Conservation (phyloP, 441 rosid genomes). For the Hura crepitans region DNA sequence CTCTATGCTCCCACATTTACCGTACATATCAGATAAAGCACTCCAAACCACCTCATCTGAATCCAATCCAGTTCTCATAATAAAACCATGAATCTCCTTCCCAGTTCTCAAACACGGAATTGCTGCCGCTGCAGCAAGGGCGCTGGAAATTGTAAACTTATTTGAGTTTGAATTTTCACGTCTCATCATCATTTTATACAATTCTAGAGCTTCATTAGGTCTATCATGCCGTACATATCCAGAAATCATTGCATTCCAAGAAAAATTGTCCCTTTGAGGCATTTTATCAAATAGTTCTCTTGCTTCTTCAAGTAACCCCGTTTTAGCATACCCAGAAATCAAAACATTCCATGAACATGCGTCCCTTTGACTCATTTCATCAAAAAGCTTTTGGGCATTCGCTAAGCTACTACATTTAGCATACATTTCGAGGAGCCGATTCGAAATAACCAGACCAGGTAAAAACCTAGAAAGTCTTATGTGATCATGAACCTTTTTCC, state of each 20-base stretch:
- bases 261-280: conserved; percentile 33
- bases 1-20: conserved; percentile 42
- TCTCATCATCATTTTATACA: conserved; percentile 19
- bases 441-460: conserved; percentile 17
- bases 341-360: conserved; percentile 36
- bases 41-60: conserved; percentile 41
- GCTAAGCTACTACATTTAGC: conserved; percentile 13
- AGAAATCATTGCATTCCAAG: conserved; percentile 38
- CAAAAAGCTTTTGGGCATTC: conserved; percentile 23
- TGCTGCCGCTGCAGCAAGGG: conserved; percentile 18
- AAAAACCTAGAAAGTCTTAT: conserved; percentile 20
- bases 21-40: conserved; percentile 41
- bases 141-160: conserved; percentile 20
- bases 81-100: conserved; percentile 39
- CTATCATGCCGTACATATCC: conserved; percentile 14
- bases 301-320: conserved; percentile 20
- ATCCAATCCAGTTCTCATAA: conserved; percentile 36
- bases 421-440: conserved; percentile 19
- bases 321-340: conserved; percentile 31
- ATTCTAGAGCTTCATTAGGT: conserved; percentile 14
- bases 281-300: conserved; percentile 23
- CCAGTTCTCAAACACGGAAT: conserved; percentile 22
- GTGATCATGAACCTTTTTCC: conserved; percentile 27
- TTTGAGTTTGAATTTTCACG: conserved; percentile 5
- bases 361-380: conserved; percentile 25